These are phyloP conservation scores for Digitaria exilis DNA, from an alignment of 202 grass and related monocot species.

Conservation along the genomic window DNA sequence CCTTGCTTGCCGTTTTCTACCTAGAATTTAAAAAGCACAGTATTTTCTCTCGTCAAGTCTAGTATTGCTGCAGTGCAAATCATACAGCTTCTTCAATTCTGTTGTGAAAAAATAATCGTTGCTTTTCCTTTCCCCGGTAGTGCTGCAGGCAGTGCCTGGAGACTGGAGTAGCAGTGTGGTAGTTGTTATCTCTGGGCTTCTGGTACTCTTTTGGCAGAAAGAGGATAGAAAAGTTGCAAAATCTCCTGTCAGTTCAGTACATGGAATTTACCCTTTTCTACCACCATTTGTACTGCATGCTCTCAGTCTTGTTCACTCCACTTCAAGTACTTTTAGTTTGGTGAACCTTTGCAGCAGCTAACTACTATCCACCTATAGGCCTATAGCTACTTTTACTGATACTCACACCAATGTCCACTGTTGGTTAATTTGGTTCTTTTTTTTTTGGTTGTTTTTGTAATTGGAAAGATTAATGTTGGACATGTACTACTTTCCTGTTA, in stretches of 20 bases:
- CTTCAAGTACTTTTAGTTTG: conserved; percentile 21
- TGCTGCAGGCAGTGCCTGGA: background rate
- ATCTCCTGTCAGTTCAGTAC: conserved; percentile 30
- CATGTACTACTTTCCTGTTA: background rate
- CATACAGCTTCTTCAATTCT: background rate
- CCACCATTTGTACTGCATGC: background rate
- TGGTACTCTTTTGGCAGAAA: conserved; percentile 30
- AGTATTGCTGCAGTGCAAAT: background rate
- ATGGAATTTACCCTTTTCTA: conserved; percentile 39
- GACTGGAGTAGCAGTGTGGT: background rate
- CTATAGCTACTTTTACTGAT: background rate
- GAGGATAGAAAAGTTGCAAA: conserved; percentile 34
- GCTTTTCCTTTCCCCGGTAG: background rate
- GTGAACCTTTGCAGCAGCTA: conserved; percentile 3
- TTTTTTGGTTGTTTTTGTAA: background rate
- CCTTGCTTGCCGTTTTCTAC: background rate
- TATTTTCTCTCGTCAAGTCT: background rate
- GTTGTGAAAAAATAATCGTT: conserved; percentile 1
- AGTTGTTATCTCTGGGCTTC: conserved; percentile 33
- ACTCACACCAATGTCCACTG: background rate
- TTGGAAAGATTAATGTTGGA: conserved; percentile 3
- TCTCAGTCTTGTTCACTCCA: background rate
- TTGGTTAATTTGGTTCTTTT: background rate
- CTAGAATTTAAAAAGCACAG: background rate
- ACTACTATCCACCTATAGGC: background rate